Conservation (phyloP, 768 basidiomycete species). For the Rhizopogon rudus region DNA sequence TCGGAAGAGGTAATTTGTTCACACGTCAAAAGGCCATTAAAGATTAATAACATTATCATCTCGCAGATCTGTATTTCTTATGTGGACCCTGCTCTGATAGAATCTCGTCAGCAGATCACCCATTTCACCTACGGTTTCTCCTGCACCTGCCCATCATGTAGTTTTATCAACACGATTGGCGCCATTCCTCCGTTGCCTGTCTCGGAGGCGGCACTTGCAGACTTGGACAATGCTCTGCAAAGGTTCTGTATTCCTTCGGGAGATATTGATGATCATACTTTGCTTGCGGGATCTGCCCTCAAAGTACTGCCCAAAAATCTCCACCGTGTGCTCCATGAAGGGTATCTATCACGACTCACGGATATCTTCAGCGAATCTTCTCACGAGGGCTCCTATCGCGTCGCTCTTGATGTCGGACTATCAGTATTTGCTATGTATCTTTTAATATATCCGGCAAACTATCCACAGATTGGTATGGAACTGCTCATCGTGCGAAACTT, state of each 20-base stretch:
- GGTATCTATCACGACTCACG: constrained; percentile 52
- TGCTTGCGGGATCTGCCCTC: constrained; percentile 10
- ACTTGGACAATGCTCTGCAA: constrained; percentile 30
- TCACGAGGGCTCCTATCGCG: constrained; percentile 54
- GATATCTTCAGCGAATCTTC: constrained; percentile 65
- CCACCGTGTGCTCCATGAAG: constrained; percentile 43
- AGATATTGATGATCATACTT: constrained; percentile 12
- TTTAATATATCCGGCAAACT: constrained; percentile 68
- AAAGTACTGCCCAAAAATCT: constrained; percentile 21
- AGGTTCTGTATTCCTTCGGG: constrained; percentile 32
- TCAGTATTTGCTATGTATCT: constrained; percentile 62
- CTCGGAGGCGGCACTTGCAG: constrained; percentile 4
- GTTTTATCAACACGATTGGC: constrained; percentile 33
- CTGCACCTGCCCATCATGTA: constrained; percentile 59
- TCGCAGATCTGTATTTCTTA: constrained; percentile 70
- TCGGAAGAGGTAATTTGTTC: constrained; percentile 59
- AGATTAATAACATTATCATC: background rate
- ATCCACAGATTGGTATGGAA: constrained; percentile 73
- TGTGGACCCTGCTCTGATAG: constrained; percentile 68
- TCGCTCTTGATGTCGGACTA: constrained; percentile 49
- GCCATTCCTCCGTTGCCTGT: constrained; percentile 35
- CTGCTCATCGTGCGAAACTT: background rate
- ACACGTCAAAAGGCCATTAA: background rate
- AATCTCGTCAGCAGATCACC: constrained; percentile 56
- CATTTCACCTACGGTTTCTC: constrained; percentile 62